A percentile compares a stretch with the other conserved stretches of the same genome.
Conservation (phyloP, 345 rosid species). For the Salix viminalis region DNA sequence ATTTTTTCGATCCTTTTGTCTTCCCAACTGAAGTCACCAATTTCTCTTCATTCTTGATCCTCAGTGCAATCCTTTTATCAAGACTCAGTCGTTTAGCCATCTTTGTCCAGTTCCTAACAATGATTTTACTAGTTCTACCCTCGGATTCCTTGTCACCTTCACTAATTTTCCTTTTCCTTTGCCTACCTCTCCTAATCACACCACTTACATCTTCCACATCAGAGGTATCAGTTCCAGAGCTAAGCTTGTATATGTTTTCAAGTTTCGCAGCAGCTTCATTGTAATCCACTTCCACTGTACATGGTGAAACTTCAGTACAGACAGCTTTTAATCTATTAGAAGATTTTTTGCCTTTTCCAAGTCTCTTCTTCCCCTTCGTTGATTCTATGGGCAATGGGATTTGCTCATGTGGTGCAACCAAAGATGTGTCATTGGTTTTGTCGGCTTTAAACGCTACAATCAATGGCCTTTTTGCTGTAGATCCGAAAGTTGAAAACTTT, state of each 20-base stretch:
- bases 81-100: conserved; percentile 63
- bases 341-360: conserved; percentile 36
- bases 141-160: conserved; percentile 33
- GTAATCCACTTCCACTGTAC: conserved; percentile 60
- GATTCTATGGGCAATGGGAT: conserved; percentile 43
- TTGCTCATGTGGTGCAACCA: conserved; percentile 45
- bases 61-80: conserved; percentile 56
- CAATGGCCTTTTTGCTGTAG: conserved; percentile 42
- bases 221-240: conserved; percentile 38
- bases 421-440: conserved; percentile 43
- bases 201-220: conserved; percentile 37
- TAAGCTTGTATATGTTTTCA: conserved; percentile 74
- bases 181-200: conserved; percentile 22
- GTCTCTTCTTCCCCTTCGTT: conserved; percentile 40
- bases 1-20: conserved; percentile 23
- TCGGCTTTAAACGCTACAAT: conserved; percentile 68
- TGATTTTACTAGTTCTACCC: conserved; percentile 10
- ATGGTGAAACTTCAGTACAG: conserved; percentile 31
- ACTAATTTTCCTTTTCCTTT: conserved; percentile 41
- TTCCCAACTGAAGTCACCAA: conserved; percentile 6
- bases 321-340: conserved; percentile 26
- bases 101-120: conserved; percentile 49
- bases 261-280: conserved; percentile 88
- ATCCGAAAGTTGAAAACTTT: conserved; percentile 37
- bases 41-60: conserved; percentile 38